Conservation (phyloP, 805 yeast genomes). For the Saturnispora bothae region DNA sequence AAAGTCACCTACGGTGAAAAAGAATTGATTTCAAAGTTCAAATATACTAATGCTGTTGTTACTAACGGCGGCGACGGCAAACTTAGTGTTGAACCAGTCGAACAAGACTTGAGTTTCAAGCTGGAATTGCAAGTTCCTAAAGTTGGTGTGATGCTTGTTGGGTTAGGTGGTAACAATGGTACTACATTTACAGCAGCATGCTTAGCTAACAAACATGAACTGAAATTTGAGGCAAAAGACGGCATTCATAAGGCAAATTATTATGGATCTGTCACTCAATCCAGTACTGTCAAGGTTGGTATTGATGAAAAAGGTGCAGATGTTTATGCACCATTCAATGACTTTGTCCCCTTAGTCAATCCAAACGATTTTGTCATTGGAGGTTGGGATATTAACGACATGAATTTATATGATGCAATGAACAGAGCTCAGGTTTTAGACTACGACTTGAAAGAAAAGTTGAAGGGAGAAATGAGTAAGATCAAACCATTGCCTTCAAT, state of each 20-base stretch:
- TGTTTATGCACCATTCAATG: constrained; percentile 85
- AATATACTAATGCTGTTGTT: constrained; percentile 69
- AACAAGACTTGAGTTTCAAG: constrained; percentile 73
- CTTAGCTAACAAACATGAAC: constrained; percentile 72
- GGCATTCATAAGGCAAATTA: constrained; percentile 68
- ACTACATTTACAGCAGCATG: constrained; percentile 79
- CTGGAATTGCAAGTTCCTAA: constrained; percentile 74
- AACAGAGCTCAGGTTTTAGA: constrained; percentile 81
- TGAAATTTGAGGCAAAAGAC: constrained; percentile 72
- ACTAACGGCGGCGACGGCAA: constrained; percentile 39
- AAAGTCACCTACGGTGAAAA: constrained; percentile 40
- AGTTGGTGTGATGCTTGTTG: constrained; percentile 83
- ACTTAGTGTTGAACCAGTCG: constrained; percentile 58
- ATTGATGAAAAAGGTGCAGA: constrained; percentile 75
- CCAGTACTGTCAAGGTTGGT: constrained; percentile 84
- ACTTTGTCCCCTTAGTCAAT: constrained; percentile 74
- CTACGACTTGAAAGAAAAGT: constrained; percentile 68
- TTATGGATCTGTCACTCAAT: constrained; percentile 90
- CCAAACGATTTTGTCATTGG: constrained; percentile 86
- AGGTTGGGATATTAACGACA: constrained; percentile 88
- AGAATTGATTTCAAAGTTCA: constrained; percentile 50
- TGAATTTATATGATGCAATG: constrained; percentile 67
- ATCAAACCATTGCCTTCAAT: constrained; percentile 71
- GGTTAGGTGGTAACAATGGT: constrained; percentile 96
- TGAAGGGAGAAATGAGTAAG: constrained; percentile 50